Evolutionary conservation across 495 filamentous ascomycete species (phyloP).

Genomic region (Podospora didyma): DNA sequence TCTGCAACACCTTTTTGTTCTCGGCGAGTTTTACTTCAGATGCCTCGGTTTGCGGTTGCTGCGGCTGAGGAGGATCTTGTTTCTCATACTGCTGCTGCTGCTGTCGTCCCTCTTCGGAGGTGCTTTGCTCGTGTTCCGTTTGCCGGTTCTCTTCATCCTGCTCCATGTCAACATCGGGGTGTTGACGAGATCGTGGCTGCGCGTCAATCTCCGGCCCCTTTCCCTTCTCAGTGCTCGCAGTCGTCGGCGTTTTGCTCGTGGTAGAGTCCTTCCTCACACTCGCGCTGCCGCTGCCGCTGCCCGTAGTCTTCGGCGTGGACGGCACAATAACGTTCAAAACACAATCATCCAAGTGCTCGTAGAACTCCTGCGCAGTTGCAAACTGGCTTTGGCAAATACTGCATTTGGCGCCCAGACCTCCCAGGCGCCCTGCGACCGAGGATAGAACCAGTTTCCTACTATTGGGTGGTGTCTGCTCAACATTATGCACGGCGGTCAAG

Average conservation of each 20-base stretch:
- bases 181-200: conserved; percentile 1
- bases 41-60: too few species aligned
- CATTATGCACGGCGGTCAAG: conserved; percentile 86
- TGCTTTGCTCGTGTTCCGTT: not conserved
- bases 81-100: not conserved
- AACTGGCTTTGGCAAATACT: conserved; percentile 93
- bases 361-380: conserved; percentile 91
- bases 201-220: conserved; percentile 22
- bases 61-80: too few species aligned
- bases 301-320: conserved; percentile 56
- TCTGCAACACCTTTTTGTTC: not conserved
- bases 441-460: conserved; percentile 62
- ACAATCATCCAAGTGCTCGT: conserved; percentile 97
- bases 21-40: not conserved
- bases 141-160: not conserved
- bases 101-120: conserved; percentile 1
- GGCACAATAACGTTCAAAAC: conserved; percentile 95
- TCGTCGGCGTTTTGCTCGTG: conserved; percentile 23
- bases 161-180: conserved; percentile 9
- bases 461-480: conserved; percentile 95
- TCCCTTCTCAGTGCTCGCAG: conserved; percentile 24
- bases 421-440: conserved; percentile 16
- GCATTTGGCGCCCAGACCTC: conserved; percentile 80
- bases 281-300: conserved; percentile 17
- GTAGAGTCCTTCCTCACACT: conserved; percentile 26